Base-by-base conservation (phyloP, 2,329 filamentous ascomycete species). In the Helicocarpus griseus region DNA sequence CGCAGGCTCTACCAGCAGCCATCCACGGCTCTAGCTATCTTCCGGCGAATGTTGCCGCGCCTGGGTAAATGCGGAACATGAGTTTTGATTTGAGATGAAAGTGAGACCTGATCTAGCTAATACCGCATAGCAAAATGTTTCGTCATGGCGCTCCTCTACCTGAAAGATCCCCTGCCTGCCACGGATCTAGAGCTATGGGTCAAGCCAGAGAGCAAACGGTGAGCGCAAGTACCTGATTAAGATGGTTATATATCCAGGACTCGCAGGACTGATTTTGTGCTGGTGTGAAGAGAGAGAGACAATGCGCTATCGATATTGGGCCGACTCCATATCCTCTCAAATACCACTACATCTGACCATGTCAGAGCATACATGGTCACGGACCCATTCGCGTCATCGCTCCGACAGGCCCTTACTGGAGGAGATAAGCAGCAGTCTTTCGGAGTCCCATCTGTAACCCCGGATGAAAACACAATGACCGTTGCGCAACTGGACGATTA, bases 11-110 rank as follows among this genome's bases (percentile, higher is more conserved):
- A 98, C 77, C 86, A 90, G 73, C 90, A 96, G 75, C 93, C 93
- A 28, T 95, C 91, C 39, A 95, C 93, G 1, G 87, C 90, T 35
- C 82, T 98, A 58, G 93, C 93, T 59, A 90, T 98, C 63, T 97
- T 97, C 69, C 83, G 93, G 60, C 90, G 93, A 73, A 96, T 98
- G 89, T 80, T 98, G 53, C 89, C 93, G 53, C 87, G 94, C 64
- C 73, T 97, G 55, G 89, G 87, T 90, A 76, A 29, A 43, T 24
- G 50, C 40, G 50, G 5, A 26, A 40, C 17, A 36, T 40, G 36
- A 21, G 13, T n/a, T 31, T 13, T 21, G 9, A 6, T 29, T 50
- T 41, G 8, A 39, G 13, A 11, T 3, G 3, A 17, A 29, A 29
- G 19, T 41, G n/a, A 39, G 21, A 41, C 48, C 14, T 54, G 57